Base-by-base conservation (phyloP, 2,329 filamentous ascomycete genomes). In the Alternaria atra region DNA sequence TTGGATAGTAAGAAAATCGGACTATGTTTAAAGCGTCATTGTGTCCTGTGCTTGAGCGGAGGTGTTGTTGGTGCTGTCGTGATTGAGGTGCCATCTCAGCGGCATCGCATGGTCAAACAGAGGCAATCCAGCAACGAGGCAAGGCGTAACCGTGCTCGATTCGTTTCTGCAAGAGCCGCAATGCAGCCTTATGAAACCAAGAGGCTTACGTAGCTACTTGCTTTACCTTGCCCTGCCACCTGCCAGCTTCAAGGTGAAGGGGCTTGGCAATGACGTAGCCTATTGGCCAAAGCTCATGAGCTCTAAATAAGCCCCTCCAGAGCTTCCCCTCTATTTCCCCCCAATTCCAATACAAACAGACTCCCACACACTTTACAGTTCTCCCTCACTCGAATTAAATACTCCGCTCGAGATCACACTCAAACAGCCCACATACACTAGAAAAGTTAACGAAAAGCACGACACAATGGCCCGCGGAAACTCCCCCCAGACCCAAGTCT, bases 401-500 rank as follows among this genome's bases (percentile, higher is more conserved):
- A 20, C 20, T 20, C 20, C 20, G 2, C 20, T 20, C 20, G 20
- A 20, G 20, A 20, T 20, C 20, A 20, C 20, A 20, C 20, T 20
- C 20, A 43, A 32, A 12, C n/a, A 6, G 48, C 3, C 42, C 20
- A 29, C 50, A 30, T 35, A n/a, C 30, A 55, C 47, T 27, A 61
- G 61, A 17, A 40, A 17, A 58, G 20, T 25, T 6, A n/a, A 17
- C 43, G n/a, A 42, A 42, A 13, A 20, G 32, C 37, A 20, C 42
- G 20, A 20, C 35, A 56, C 60, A 79, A 60, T 80, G 78, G 58
- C 76, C 71, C 76, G 75, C 57, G 79, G 74, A 67, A 77, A 92
- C 82, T 85, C 86, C 67, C 35, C 54, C 13, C 86, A 90, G 80
- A 85, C 84, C 82, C 96, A 95, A 84, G 86, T 97, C 82, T 90